Evolutionary conservation across 768 basidiomycete species (phyloP), one percentile per base, ranked within the genome.

Genomic region (Russula earlei): DNA sequence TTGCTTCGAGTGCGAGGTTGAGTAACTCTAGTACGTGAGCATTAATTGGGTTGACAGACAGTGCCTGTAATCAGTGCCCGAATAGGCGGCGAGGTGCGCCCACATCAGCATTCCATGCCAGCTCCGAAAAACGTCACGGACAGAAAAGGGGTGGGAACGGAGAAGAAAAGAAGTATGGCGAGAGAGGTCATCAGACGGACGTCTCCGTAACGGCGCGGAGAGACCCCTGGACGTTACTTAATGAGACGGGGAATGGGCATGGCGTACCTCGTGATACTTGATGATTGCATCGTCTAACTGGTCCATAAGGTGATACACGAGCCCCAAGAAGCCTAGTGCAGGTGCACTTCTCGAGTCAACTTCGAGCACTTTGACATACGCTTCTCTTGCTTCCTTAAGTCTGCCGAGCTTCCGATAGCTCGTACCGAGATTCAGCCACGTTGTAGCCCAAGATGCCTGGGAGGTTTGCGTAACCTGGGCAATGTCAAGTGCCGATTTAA

Each of bases 361-460:
- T 65, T 88, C 83, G 19, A 98, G 72, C 1, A 94, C 92, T 52
- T 80, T 81, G 61, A 79, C 76, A 67, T 95, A 98, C 29, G 84
- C 78, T 2, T 65, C 68, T 62, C 81, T 80, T 5, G 96, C 91
- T 50, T 87, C 82, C 31, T 82, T 77, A 12, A 70, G 65, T 14
- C 66, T 67, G 4, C 79, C 81, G 11, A 88, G 73, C 68, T 89
- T 91, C 19, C 94, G 81, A 62, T 80, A 82, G 51, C 87, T 86
- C 24, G 95, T 96, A 11, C 91, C 96, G 17, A 98, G 79, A 67
- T 98, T 99, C 58, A 95, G 74, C 68, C 90, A 91, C 0, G 94
- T 96, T 11, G 84, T 83, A 0, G 85, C 78, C 94, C 95, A 98
- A 0, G 87, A 81, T 36, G 79, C 79, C 58, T 88, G 83, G 1